phyloP scores from a whole-genome alignment of 371 early-diverging fungal genomes.

The Saksenaea vasiformis region DNA sequence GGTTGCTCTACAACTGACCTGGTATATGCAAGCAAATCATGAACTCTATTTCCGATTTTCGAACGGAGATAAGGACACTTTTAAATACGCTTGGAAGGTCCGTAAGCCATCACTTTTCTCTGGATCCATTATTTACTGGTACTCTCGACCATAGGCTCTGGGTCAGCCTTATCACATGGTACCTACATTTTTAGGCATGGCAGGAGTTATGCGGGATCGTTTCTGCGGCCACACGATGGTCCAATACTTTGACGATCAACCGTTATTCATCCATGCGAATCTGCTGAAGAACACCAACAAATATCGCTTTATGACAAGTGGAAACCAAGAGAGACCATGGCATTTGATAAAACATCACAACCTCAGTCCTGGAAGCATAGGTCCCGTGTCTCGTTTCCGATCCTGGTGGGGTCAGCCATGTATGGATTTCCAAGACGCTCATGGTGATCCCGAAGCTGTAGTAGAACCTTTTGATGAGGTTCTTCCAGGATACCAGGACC shows the following conservation, averaged over 20 bases:
- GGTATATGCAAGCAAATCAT: constrained; percentile 45
- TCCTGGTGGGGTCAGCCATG: constrained; percentile 37
- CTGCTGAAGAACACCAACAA: constrained; percentile 42
- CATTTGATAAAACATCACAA: constrained; percentile 35
- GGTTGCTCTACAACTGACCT: constrained; percentile 43
- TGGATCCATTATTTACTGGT: not conserved
- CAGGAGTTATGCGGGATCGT: constrained; percentile 29
- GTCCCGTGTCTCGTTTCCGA: constrained; percentile 38
- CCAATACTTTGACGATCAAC: constrained; percentile 30
- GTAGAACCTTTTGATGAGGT: constrained; percentile 30
- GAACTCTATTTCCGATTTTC: constrained; percentile 47
- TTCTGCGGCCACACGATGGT: constrained; percentile 53
- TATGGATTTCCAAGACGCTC: constrained; percentile 37
- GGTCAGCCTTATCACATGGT: constrained; percentile 36
- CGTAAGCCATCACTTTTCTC: not conserved
- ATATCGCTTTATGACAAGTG: constrained; percentile 23
- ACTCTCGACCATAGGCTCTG: constrained; percentile 17
- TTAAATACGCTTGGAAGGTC: constrained; percentile 50
- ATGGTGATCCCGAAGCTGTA: constrained; percentile 35
- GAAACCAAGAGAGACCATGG: constrained; percentile 34
- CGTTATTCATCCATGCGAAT: constrained; percentile 48
- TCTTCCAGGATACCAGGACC: constrained; percentile 25
- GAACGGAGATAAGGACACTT: constrained; percentile 53
- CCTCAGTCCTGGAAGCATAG: constrained; percentile 21
- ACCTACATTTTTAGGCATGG: constrained; percentile 45